Evolutionary conservation across 495 filamentous ascomycete species (phyloP).

Genomic region (Ramalina intermedia): DNA sequence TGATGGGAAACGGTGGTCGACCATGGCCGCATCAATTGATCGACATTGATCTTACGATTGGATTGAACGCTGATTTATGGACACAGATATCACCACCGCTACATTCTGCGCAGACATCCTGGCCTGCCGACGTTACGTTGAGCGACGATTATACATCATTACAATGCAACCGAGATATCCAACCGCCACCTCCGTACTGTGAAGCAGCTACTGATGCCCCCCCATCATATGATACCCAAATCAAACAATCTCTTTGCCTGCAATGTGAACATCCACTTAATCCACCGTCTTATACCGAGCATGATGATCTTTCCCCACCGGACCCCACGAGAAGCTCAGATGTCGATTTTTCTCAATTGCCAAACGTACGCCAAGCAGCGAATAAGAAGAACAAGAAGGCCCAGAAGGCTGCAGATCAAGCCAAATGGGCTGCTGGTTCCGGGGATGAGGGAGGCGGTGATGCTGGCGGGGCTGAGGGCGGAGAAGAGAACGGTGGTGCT

Average conservation of each 20-base stretch:
- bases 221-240: constrained; percentile 23
- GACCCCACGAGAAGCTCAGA: constrained; percentile 19
- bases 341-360: constrained; percentile 38
- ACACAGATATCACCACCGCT: too few species aligned
- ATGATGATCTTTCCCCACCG: constrained; percentile 19
- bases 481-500: constrained; percentile 18
- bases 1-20: too few species aligned
- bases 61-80: too few species aligned
- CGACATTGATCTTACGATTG: too few species aligned
- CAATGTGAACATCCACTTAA: constrained; percentile 15
- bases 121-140: neutral
- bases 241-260: constrained; percentile 5
- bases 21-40: too few species aligned
- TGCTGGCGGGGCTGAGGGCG: constrained; percentile 15
- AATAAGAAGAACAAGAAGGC: constrained; percentile 27
- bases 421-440: constrained; percentile 18
- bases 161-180: neutral
- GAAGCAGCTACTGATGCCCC: constrained; percentile 29
- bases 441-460: constrained; percentile 17
- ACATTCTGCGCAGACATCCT: neutral
- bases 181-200: constrained; percentile 30
- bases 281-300: neutral
- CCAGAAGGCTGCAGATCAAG: constrained; percentile 20
- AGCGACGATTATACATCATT: neutral
- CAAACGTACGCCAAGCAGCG: constrained; percentile 33